Conservation (phyloP, 352 stramenopile genomes). For the Globisporangium nodosum region DNA sequence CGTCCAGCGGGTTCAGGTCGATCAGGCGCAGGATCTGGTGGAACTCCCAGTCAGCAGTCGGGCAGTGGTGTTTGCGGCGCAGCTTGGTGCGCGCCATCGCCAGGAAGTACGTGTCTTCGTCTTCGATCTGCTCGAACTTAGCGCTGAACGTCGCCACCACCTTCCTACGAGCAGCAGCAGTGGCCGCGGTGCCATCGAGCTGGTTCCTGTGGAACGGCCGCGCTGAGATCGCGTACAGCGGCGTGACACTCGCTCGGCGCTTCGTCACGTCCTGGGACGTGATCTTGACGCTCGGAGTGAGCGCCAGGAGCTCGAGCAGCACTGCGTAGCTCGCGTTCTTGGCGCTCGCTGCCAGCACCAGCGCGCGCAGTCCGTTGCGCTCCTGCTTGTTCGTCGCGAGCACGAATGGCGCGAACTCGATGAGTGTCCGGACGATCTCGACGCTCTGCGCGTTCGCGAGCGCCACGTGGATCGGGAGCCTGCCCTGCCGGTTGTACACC, state of each 20-base stretch:
- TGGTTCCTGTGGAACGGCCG: constrained; percentile 25
- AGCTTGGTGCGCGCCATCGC: constrained; percentile 54
- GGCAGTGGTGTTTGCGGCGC: constrained; percentile 45
- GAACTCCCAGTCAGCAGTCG: constrained; percentile 40
- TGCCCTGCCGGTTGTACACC: constrained; percentile 32
- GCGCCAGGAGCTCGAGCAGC: constrained; percentile 31
- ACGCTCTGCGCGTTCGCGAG: constrained; percentile 23
- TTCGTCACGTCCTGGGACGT: not conserved
- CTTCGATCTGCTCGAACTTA: constrained; percentile 47
- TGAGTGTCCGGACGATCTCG: constrained; percentile 20
- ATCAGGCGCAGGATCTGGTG: constrained; percentile 45
- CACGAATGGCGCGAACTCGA: constrained; percentile 27
- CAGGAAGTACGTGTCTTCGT: constrained; percentile 50
- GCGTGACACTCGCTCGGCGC: constrained; percentile 24
- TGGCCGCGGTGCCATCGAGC: not conserved
- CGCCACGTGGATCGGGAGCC: constrained; percentile 47
- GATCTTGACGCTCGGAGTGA: constrained; percentile 19
- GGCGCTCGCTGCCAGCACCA: constrained; percentile 39
- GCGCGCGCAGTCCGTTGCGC: constrained; percentile 25
- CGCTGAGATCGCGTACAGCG: constrained; percentile 42
- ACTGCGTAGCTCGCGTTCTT: constrained; percentile 23
- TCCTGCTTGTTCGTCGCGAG: constrained; percentile 27
- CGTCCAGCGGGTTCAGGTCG: constrained; percentile 53
- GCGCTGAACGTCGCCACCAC: constrained; percentile 24
- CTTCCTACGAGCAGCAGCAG: not conserved